A percentile compares a stretch with the other conserved stretches of the same genome.
Conservation (phyloP, 2,329 filamentous ascomycete species). For the Aspergillus latus region DNA sequence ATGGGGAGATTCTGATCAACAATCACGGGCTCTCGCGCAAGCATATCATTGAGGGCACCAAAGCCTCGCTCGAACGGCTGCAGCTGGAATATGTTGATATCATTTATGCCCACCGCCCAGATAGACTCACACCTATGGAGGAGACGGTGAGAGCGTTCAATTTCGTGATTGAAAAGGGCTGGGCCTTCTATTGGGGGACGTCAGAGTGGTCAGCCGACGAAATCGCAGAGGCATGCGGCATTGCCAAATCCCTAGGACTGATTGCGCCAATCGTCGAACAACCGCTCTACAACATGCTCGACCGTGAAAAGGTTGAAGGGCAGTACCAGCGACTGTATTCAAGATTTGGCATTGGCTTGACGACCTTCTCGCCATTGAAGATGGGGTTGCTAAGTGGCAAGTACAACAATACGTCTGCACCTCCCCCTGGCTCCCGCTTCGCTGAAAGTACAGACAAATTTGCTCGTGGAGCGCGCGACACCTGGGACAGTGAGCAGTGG, state of each 20-base stretch:
- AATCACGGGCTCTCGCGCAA: constrained; percentile 69
- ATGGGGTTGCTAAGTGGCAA: constrained; percentile 66
- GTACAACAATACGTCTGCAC: constrained; percentile 60
- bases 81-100: constrained; percentile 68
- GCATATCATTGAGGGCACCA: constrained; percentile 67
- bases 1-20: constrained; percentile 64
- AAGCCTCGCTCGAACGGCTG: constrained; percentile 60
- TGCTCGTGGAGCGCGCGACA: constrained; percentile 48
- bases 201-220: constrained; percentile 69
- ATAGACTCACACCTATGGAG: constrained; percentile 67
- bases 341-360: constrained; percentile 61
- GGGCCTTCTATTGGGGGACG: constrained; percentile 71
- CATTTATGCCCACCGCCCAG: constrained; percentile 68
- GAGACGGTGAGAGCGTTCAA: constrained; percentile 72
- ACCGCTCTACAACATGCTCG: constrained; percentile 66
- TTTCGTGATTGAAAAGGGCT: constrained; percentile 66
- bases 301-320: constrained; percentile 61
- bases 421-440: constrained; percentile 58
- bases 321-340: constrained; percentile 63
- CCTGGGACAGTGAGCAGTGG: constrained; percentile 46
- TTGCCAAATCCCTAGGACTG: constrained; percentile 60
- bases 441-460: constrained; percentile 58
- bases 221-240: constrained; percentile 63
- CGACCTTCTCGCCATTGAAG: constrained; percentile 63
- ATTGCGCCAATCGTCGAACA: constrained; percentile 58